Evolutionary conservation across 2,329 filamentous ascomycete genomes (phyloP), one percentile per base, ranked within the genome.

Genomic region (Epichloe brachyelytri): DNA sequence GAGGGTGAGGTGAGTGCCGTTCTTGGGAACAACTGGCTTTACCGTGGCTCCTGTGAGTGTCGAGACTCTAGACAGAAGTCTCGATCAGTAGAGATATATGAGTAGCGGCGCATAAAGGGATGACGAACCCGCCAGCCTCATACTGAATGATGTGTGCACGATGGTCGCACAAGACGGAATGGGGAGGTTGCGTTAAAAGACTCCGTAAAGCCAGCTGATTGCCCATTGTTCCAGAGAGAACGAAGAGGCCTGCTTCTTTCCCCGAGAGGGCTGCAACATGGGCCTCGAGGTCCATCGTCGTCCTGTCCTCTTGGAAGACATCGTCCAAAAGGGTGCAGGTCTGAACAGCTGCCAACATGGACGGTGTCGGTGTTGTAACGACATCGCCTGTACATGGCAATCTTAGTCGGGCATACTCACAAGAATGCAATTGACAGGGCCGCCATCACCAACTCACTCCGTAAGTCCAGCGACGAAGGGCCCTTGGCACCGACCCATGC

Each of bases 211-310:
- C 83, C 17, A 96, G 73, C 65, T 95, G 89, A 68, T 96, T 96
- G 40, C 88, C 89, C 89, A 95, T 95, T 4, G 90, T 95, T 3
- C 91, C 91, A 0, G 87, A 93, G 53, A 94, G 75, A 51, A 95
- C 87, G 50, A 95, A 82, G 4, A 96, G 73, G 0, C 79, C 85
- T 7, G 80, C 81, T 60, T 89, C 83, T 59, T 94, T 89, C 58
- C 80, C 80, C 1, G 87, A 79, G 3, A 94, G 75, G 34, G 76
- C 63, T 17, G 88, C 87, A 43, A 94, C 76, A 64, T 86, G 83
- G 44, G 75, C 69, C 65, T 96, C 86, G 40, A 97, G 79, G 22
- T 78, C 75, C 48, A 77, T 81, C 1, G 91, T 96, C 0, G 85
- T 88, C 1, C 79, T 73, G 60, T 95, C 89, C 67, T 94, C 88